Conservation (phyloP, 2,329 filamentous ascomycete genomes). For the Pseudogymnoascus sp. region DNA sequence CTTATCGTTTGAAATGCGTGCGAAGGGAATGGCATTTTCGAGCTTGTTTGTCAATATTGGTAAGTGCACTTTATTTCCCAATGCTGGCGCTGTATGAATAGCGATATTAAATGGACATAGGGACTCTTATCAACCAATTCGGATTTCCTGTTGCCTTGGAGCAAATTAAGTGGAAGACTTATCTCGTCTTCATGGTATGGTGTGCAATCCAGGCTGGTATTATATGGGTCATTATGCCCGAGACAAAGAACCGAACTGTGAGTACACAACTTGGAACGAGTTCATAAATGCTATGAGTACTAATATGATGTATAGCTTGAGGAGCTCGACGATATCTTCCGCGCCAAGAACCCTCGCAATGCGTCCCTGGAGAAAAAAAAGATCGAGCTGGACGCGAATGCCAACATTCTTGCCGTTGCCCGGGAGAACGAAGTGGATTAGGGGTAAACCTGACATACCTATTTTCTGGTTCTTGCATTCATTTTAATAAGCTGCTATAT, state of each 20-base stretch:
- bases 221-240: constrained; percentile 43
- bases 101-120: neutral
- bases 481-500: neutral
- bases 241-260: constrained; percentile 40
- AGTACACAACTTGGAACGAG: neutral
- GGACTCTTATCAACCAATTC: constrained; percentile 39
- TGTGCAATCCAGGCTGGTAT: constrained; percentile 34
- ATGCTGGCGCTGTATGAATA: neutral
- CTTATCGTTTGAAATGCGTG: constrained; percentile 45
- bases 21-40: constrained; percentile 48
- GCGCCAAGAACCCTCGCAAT: constrained; percentile 37
- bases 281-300: neutral
- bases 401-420: constrained; percentile 15
- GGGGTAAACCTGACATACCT: neutral
- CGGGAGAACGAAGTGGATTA: neutral
- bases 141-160: constrained; percentile 40
- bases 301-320: constrained; percentile 32
- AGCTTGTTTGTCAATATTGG: constrained; percentile 37
- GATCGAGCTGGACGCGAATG: constrained; percentile 29
- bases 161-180: constrained; percentile 46
- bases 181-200: constrained; percentile 44
- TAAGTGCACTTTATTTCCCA: constrained; percentile 19
- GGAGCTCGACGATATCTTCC: constrained; percentile 45
- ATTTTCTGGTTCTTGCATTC: neutral
- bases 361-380: constrained; percentile 37